These are phyloP conservation scores for Eimeria acervulina DNA, from an alignment of 169 alveolate species.

Conservation along the genomic window DNA sequence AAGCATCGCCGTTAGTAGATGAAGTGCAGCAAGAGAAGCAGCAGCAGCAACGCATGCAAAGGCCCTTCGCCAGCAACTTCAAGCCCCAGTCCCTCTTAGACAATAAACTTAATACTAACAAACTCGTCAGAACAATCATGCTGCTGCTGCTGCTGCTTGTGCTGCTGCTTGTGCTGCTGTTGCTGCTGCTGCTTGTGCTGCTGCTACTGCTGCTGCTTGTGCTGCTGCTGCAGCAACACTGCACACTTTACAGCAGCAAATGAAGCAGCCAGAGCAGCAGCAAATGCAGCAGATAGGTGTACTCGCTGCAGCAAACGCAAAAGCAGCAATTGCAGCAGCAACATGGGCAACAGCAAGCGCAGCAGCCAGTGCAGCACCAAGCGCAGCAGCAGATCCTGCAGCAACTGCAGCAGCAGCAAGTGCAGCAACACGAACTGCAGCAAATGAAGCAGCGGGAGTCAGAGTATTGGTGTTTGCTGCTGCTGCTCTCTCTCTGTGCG, in stretches of 20 bases:
- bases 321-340: background rate
- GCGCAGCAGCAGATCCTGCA: too few species aligned
- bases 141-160: too few species aligned
- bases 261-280: too few species aligned
- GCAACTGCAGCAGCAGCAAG: too few species aligned
- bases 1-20: slow-evolving; percentile 16
- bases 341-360: background rate
- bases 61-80: slow-evolving; percentile 4
- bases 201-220: too few species aligned
- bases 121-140: background rate
- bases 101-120: background rate
- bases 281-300: too few species aligned
- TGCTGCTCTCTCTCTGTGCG: background rate
- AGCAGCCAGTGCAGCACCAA: background rate
- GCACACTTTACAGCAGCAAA: too few species aligned
- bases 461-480: background rate
- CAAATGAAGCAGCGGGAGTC: background rate
- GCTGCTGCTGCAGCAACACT: too few species aligned
- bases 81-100: background rate
- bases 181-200: too few species aligned
- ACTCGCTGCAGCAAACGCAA: background rate
- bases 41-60: background rate
- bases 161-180: too few species aligned
- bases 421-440: too few species aligned
- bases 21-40: background rate